Evolutionary conservation across 164 flowering plant species (phyloP), one percentile per base, ranked within the genome.

Genomic region (Aristolochia contorta): DNA sequence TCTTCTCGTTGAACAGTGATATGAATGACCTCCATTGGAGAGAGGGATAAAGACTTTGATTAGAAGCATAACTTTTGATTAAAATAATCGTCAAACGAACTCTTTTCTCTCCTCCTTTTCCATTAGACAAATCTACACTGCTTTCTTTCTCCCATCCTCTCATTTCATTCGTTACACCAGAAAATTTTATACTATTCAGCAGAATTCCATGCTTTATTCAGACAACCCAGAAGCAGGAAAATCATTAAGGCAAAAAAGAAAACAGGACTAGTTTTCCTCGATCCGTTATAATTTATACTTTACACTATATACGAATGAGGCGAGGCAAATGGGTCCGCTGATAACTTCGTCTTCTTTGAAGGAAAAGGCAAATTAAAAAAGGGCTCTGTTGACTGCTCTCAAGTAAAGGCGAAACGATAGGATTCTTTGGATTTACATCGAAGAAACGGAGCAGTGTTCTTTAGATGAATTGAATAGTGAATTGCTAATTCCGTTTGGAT

Each of bases 41-140:
- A 57, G 63, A 54, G 41, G 33, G 53, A 57, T 16, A 20, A 22
- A 72, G 66, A 50, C 76, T 69, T 72, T 64, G 68, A 75, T 65
- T 61, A 58, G 67, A 70, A 67, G 75, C 72, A 64, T 64, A 14
- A 64, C 76, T 71, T 72, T 75, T 71, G 64, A 71, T 66, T 66
- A 68, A 71, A 75, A 63, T 62, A 56, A 24, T 15, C 33, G 18
- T 22, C 16, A 54, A 25, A 22, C 27, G 22, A 21, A 54, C 16
- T 6, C 30, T 54, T n/a, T 54, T 23, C 30, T 54, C 24, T 23
- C 30, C 57, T 0, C 57, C 30, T 25, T 25, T 22, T 23, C 32
- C 57, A 54, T 49, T 49, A 20, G 20, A 49, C 19, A 49, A 49
- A 49, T 49, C 8, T 3, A 49, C 53, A 37, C 43, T 37, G 43